Conservation (phyloP, 345 rosid species). For the Boechera stricta region DNA sequence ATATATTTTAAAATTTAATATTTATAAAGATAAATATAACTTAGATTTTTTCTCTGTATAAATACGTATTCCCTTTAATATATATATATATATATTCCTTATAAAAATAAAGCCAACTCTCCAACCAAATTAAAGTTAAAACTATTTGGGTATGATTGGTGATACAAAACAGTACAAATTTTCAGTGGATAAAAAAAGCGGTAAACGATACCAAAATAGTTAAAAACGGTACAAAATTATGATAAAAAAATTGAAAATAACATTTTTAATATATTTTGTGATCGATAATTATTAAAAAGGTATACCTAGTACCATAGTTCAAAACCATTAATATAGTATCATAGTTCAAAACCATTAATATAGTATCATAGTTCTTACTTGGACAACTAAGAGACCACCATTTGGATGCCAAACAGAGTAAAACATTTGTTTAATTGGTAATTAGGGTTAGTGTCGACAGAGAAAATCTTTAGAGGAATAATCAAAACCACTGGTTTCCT, state of each 20-base stretch:
- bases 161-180: too few relatives aligned
- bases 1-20: too few relatives aligned
- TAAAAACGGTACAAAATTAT: too few relatives aligned
- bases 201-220: too few relatives aligned
- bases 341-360: not conserved
- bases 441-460: constrained; percentile 41
- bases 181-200: too few relatives aligned
- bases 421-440: constrained; percentile 7
- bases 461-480: constrained; percentile 33
- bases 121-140: constrained; percentile 2
- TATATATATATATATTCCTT: too few relatives aligned
- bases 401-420: constrained; percentile 13
- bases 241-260: too few relatives aligned
- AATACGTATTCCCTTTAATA: not conserved
- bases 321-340: not conserved
- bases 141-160: not conserved
- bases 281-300: too few relatives aligned
- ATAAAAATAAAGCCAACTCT: constrained; percentile 5
- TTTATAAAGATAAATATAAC: not conserved
- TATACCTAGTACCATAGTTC: too few relatives aligned
- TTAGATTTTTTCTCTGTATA: not conserved
- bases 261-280: too few relatives aligned
- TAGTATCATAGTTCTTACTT: constrained; percentile 16
- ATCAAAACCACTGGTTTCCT: constrained; percentile 40
- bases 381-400: constrained; percentile 28